Conservation (phyloP, 2,329 filamentous ascomycete species). For the Monilinia polystroma region DNA sequence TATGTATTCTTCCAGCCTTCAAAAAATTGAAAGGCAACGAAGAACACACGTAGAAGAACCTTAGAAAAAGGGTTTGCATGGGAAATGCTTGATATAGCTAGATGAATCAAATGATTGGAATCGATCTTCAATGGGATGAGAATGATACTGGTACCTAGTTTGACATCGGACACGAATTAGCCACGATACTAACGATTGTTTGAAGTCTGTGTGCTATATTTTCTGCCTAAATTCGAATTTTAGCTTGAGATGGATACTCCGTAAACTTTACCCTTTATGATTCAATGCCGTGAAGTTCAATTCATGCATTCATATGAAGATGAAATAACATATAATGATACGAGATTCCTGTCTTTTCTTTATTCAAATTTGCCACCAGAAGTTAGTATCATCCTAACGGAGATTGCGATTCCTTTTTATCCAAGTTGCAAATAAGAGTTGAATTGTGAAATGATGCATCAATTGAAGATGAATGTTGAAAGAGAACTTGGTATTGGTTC, state of each 20-base stretch:
- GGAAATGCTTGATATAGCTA: constrained; percentile 7
- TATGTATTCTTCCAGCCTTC: not conserved
- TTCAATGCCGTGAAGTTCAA: constrained; percentile 7
- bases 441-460: constrained; percentile 8
- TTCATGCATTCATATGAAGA: constrained; percentile 15
- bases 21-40: not conserved
- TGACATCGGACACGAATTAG: not conserved
- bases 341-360: not conserved
- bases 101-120: not conserved
- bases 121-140: constrained; percentile 4
- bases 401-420: constrained; percentile 11
- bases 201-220: not conserved
- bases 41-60: constrained; percentile 8
- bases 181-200: no score
- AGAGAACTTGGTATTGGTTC: not conserved
- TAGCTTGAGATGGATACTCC: not conserved
- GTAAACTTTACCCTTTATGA: no score
- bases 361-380: constrained; percentile 8
- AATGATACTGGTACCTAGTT: not conserved
- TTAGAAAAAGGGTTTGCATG: not conserved
- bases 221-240: constrained; percentile 5
- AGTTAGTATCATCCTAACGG: not conserved
- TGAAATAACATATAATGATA: constrained; percentile 16
- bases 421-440: not conserved
- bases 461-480: not conserved